Percentiles rank a stretch among this genome's conserved stretches.
Evolutionary conservation across 305 asterid genomes (phyloP).

Genomic region (Solanum chacoense): DNA sequence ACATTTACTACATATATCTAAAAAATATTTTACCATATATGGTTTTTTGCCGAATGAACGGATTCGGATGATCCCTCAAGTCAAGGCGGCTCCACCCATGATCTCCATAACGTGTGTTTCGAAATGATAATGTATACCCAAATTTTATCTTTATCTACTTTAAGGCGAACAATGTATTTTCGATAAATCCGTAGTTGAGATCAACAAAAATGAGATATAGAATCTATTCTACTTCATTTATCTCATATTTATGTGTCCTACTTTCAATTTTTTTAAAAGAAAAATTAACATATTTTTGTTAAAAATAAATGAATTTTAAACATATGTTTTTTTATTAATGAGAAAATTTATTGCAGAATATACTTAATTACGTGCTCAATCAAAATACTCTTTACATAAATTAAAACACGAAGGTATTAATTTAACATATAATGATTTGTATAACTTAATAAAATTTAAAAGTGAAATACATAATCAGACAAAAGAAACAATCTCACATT

Average conservation of each 20-base stretch:
- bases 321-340: background rate
- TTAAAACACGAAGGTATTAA: background rate
- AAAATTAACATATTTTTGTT: background rate
- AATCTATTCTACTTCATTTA: background rate
- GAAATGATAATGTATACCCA: background rate
- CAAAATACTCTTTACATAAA: background rate
- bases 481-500: background rate
- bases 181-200: background rate
- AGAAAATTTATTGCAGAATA: background rate
- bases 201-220: background rate
- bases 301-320: background rate
- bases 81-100: background rate
- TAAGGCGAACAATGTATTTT: background rate
- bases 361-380: background rate
- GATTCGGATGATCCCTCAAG: background rate
- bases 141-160: background rate
- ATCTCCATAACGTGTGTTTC: background rate
- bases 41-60: fast-evolving
- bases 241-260: background rate
- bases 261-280: background rate
- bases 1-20: too few species aligned
- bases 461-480: background rate
- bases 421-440: background rate
- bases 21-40: too few species aligned
- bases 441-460: background rate